A percentile compares a stretch with the other conserved stretches of the same genome.
Evolutionary conservation across 2,329 filamentous ascomycete species (phyloP).

Genomic region (Rhynchosporium graminicola): DNA sequence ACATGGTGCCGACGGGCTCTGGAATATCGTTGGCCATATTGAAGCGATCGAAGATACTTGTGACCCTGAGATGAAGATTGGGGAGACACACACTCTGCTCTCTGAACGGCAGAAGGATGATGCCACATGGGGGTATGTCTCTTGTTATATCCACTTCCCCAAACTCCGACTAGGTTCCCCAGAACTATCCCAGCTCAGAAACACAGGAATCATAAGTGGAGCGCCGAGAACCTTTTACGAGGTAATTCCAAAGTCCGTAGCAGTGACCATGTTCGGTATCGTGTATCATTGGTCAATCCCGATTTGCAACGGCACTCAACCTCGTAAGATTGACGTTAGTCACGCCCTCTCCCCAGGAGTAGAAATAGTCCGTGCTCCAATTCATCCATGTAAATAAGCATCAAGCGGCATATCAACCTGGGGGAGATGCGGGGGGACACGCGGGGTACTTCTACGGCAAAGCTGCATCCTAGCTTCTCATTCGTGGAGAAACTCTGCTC

Average conservation of each 20-base stretch:
- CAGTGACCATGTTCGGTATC: background rate
- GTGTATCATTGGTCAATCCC: background rate
- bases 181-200: background rate
- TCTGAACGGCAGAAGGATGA: no score
- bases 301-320: background rate
- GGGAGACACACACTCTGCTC: no score
- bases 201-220: background rate
- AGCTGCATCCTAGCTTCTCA: slow-evolving; percentile 3
- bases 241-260: no score
- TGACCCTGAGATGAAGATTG: background rate
- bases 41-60: no score
- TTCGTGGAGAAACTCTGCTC: slow-evolving; percentile 5
- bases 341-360: background rate
- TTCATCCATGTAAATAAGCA: background rate
- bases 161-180: background rate
- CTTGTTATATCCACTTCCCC: background rate
- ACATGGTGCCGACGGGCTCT: background rate
- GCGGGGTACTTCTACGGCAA: slow-evolving; percentile 3
- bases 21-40: background rate
- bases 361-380: background rate
- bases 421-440: slow-evolving; percentile 5
- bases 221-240: no score
- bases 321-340: background rate
- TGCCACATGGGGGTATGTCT: background rate
- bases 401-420: background rate